Percentiles rank a stretch among this genome's conserved stretches.
Conservation (phyloP, 148 eudicot genomes). For the Rhododendron williamsianum region DNA sequence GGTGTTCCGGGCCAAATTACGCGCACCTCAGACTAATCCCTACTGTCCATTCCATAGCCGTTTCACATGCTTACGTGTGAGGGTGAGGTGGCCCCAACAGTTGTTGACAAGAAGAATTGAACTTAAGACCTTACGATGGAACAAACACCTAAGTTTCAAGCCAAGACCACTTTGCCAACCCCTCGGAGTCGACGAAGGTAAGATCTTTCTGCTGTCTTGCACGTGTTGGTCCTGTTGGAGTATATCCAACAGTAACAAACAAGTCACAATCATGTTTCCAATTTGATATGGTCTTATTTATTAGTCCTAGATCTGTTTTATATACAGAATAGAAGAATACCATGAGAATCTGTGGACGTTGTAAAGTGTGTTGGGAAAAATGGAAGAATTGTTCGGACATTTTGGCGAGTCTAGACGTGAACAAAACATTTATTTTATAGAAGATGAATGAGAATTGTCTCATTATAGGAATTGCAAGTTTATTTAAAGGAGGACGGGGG, state of each 20-base stretch:
- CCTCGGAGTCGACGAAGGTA: background rate
- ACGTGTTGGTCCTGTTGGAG: background rate
- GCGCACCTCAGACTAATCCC: too few relatives aligned
- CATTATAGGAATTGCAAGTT: too few relatives aligned
- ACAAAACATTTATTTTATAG: background rate
- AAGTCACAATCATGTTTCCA: too few relatives aligned
- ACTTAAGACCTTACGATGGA: too few relatives aligned
- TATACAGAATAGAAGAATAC: background rate
- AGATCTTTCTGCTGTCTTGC: background rate
- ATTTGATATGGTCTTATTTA: background rate
- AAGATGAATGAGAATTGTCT: too few relatives aligned
- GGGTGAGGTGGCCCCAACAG: too few relatives aligned
- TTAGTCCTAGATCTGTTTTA: background rate
- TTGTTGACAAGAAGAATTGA: too few relatives aligned
- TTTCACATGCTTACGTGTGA: too few relatives aligned
- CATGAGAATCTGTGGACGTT: background rate
- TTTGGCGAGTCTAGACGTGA: background rate
- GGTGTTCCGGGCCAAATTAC: fast-evolving
- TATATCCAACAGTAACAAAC: background rate
- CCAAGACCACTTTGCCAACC: too few relatives aligned
- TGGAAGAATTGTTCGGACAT: background rate
- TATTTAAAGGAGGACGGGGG: background rate
- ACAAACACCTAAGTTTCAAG: too few relatives aligned
- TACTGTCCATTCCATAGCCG: too few relatives aligned
- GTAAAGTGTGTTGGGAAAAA: background rate